A percentile compares a stretch with the other conserved stretches of the same genome.
Evolutionary conservation across 1,284 basidiomycete genomes (phyloP).

Genomic region (Marasmius tenuissimus): DNA sequence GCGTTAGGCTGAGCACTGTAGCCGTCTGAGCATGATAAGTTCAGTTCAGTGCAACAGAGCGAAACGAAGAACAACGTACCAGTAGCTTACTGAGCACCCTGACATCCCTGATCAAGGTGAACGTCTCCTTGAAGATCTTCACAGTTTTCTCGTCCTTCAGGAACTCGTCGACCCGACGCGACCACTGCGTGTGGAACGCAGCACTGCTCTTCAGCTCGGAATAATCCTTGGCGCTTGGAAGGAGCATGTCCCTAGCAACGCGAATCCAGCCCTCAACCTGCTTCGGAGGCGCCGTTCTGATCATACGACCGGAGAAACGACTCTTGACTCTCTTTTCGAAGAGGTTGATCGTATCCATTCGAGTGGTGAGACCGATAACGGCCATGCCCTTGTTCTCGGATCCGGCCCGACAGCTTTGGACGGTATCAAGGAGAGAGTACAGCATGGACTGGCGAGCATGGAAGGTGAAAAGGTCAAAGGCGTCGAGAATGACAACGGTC

Average conservation of each 20-base stretch:
- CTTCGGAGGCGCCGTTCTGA: slow-evolving; percentile 68
- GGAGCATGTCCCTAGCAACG: slow-evolving; percentile 46
- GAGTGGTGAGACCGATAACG: slow-evolving; percentile 80
- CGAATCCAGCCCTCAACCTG: slow-evolving; percentile 52
- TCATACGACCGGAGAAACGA: slow-evolving; percentile 88
- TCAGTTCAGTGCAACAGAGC: slow-evolving; percentile 17
- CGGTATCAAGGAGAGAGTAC: slow-evolving; percentile 87
- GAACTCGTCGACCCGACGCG: slow-evolving; percentile 54
- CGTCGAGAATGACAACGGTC: slow-evolving; percentile 82
- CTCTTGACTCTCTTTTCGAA: slow-evolving; percentile 96
- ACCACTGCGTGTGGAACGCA: slow-evolving; percentile 60
- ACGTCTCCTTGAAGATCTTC: slow-evolving; percentile 55
- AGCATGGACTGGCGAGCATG: slow-evolving; percentile 87
- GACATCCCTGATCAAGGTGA: slow-evolving; percentile 68
- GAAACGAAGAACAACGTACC: slow-evolving; percentile 42
- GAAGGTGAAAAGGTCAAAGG: slow-evolving; percentile 88
- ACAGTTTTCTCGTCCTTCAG: slow-evolving; percentile 45
- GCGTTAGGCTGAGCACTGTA: slow-evolving; percentile 45
- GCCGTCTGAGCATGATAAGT: slow-evolving; percentile 40
- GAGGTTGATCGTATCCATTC: slow-evolving; percentile 85
- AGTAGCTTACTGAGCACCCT: slow-evolving; percentile 65
- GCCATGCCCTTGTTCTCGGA: slow-evolving; percentile 68
- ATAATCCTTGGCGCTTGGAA: slow-evolving; percentile 20
- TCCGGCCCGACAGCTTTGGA: slow-evolving; percentile 63
- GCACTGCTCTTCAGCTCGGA: slow-evolving; percentile 22